phyloP scores from a whole-genome alignment of 371 early-diverging fungal species.

The Zancudomyces culisetae region DNA sequence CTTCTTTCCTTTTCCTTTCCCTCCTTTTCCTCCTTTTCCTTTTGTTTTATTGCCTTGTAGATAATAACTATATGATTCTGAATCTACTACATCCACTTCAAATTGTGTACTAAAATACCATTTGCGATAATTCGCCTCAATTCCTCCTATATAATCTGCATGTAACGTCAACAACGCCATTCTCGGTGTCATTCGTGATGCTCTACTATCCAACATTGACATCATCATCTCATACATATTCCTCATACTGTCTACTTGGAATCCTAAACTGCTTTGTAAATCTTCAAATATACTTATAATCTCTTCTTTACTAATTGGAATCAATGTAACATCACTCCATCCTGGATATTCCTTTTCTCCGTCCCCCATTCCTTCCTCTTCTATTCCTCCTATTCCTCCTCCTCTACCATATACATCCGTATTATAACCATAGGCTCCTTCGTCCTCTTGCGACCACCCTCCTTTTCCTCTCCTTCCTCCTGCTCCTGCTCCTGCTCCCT shows the following conservation, averaged over 20 bases:
- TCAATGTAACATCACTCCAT: constrained; percentile 39
- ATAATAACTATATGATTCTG: constrained; percentile 21
- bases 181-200: constrained; percentile 52
- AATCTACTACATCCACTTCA: constrained; percentile 38
- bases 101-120: constrained; percentile 74
- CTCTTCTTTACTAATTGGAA: constrained; percentile 44
- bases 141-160: constrained; percentile 72
- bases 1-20: constrained; percentile 20
- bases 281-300: constrained; percentile 42
- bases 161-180: constrained; percentile 59
- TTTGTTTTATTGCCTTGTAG: constrained; percentile 4
- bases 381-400: constrained; percentile 16
- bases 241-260: constrained; percentile 56
- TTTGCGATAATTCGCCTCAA: constrained; percentile 61
- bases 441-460: constrained; percentile 30
- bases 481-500: background rate
- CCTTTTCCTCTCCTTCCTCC: constrained; percentile 30
- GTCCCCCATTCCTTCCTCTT: constrained; percentile 21
- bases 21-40: constrained; percentile 15
- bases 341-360: constrained; percentile 41
- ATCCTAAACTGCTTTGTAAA: constrained; percentile 48
- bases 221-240: constrained; percentile 62
- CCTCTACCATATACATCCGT: constrained; percentile 26
- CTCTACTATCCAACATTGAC: constrained; percentile 68
- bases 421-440: constrained; percentile 26